Percentiles rank a stretch among this genome's conserved stretches.
Conservation (phyloP, 139 green algal species). For the Picochlorum sp. region DNA sequence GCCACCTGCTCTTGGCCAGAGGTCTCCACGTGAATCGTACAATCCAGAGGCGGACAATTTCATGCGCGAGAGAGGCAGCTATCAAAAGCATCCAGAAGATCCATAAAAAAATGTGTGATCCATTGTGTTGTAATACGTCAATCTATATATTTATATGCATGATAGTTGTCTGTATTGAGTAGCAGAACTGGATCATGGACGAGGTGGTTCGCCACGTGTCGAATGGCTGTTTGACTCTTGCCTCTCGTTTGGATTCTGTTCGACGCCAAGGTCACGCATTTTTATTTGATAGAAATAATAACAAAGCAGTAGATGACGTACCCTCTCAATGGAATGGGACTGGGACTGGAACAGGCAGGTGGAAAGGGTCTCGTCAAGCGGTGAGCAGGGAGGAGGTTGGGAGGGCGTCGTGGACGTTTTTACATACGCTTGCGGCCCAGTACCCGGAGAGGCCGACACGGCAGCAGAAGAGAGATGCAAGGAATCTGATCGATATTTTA, state of each 20-base stretch:
- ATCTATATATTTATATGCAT: not conserved
- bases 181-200: not conserved
- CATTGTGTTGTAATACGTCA: not conserved
- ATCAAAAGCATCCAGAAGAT: conserved; percentile 52
- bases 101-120: conserved; percentile 15
- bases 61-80: conserved; percentile 64
- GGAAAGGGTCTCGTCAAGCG: not conserved
- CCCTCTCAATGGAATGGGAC: not conserved
- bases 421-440: conserved; percentile 89
- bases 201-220: no score
- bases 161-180: no score
- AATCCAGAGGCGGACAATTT: conserved; percentile 65
- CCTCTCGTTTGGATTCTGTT: no score
- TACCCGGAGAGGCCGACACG: conserved; percentile 73
- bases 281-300: no score
- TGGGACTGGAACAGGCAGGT: not conserved
- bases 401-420: conserved; percentile 79
- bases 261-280: no score
- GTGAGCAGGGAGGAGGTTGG: conserved; percentile 68
- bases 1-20: conserved; percentile 51
- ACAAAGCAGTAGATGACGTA: no score
- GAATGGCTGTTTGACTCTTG: no score
- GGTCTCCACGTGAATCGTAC: conserved; percentile 72
- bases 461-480: conserved; percentile 64
- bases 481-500: conserved; percentile 49